Percentiles rank a stretch among this genome's conserved stretches.
phyloP scores from a whole-genome alignment of 2,329 filamentous ascomycete genomes.

The Alternaria longipes region DNA sequence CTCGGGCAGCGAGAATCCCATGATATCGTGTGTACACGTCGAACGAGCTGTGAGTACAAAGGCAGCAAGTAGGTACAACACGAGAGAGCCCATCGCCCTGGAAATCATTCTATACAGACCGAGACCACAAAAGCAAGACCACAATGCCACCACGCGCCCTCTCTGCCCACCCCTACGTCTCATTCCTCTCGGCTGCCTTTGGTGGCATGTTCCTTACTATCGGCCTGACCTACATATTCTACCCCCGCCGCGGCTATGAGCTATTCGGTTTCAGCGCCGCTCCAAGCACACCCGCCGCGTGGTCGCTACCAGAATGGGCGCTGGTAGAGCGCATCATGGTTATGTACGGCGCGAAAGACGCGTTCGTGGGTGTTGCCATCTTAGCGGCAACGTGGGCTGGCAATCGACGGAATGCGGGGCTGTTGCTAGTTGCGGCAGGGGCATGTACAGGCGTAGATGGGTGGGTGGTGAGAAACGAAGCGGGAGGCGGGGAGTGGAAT shows the following conservation, averaged over 20 bases:
- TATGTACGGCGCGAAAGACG: slow-evolving; percentile 60
- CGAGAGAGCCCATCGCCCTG: rapidly evolving
- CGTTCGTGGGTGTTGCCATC: slow-evolving; percentile 59
- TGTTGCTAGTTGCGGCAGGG: slow-evolving; percentile 55
- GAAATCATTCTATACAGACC: rapidly evolving
- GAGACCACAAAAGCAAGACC: rapidly evolving
- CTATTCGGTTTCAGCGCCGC: slow-evolving; percentile 51
- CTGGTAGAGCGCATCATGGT: slow-evolving; percentile 58
- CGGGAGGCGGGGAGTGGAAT: slow-evolving; percentile 57
- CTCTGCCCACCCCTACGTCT: neutral
- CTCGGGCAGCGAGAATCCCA: no score
- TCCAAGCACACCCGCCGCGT: slow-evolving; percentile 38
- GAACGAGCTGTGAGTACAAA: no score
- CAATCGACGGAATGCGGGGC: slow-evolving; percentile 53
- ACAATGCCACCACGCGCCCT: neutral
- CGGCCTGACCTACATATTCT: slow-evolving; percentile 54
- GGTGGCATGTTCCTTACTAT: slow-evolving; percentile 47
- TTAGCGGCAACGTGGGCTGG: slow-evolving; percentile 52
- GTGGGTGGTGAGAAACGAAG: slow-evolving; percentile 45
- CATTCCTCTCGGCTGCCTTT: slow-evolving; percentile 31
- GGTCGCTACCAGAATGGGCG: slow-evolving; percentile 46
- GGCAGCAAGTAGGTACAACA: no score
- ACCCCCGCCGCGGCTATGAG: slow-evolving; percentile 45
- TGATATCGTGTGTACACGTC: no score
- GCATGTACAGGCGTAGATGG: slow-evolving; percentile 60